Base-by-base conservation (phyloP, 495 filamentous ascomycete genomes). In the Daldinia childiae region DNA sequence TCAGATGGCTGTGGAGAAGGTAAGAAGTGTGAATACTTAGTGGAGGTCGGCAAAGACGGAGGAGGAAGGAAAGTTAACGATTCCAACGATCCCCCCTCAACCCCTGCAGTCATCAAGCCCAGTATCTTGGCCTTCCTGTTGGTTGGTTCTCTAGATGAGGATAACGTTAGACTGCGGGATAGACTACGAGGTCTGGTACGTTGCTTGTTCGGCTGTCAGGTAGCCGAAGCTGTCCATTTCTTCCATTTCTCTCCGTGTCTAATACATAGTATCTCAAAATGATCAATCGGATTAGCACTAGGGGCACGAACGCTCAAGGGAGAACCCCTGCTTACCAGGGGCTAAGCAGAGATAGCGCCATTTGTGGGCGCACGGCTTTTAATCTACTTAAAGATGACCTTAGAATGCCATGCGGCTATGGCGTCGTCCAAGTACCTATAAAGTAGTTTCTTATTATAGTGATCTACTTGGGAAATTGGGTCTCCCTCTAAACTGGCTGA, bases 401-500 rank as follows among this genome's bases (percentile, higher is more conserved):
- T 48, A 34, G 26, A 39, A 51, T 56, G 26, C 26, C 6, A 61
- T 56, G 21, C 8, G 36, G 24, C 6, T 1, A 21, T 52, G n/a
- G 50, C 30, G 15, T 56, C 51, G 0, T 52, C 34, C 17, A 39
- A 15, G 71, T 73, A 73, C 32, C 39, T 21, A 0, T 27, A 36
- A 48, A 30, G 71, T 73, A 73, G 29, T 27, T 29, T 24, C 34
- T 24, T 59, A 58, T 69, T 73, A 73, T 73, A 55, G 52, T 34
- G 71, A 73, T 73, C 71, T 62, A 52, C 71, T 63, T 19, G 58
- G 57, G 66, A 73, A 63, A 73, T 73, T 73, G 70, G 65, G 64
- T 17, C 60, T 56, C 58, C 39, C 32, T 62, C 58, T 36, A 30
- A 52, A 48, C 17, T 51, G 58, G 54, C 12, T 30, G 38, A 32